Evolutionary conservation across 208 protist species (phyloP).

Genomic region (Trypanosoma brucei): DNA sequence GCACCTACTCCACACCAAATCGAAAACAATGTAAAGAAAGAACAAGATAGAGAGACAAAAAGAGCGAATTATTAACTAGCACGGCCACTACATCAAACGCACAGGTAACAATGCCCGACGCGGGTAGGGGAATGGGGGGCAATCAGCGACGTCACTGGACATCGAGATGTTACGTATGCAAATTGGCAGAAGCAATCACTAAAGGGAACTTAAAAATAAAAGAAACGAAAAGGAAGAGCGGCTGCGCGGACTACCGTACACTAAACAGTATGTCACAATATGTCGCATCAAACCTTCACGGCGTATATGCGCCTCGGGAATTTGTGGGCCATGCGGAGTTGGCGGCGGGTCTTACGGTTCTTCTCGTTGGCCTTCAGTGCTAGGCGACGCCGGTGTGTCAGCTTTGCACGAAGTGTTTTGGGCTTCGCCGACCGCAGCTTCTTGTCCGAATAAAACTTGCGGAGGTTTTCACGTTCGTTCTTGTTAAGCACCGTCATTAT

Average conservation of each 20-base stretch:
- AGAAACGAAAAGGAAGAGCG: conserved; percentile 6
- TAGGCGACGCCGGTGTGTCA: conserved; percentile 83
- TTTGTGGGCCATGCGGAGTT: conserved; percentile 67
- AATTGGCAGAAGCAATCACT: too few species aligned
- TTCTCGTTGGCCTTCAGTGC: conserved; percentile 86
- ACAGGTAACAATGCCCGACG: not conserved
- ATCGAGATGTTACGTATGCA: too few species aligned
- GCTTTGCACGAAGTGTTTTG: conserved; percentile 79
- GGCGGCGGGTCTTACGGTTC: conserved; percentile 84
- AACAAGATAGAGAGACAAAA: conserved; percentile 1
- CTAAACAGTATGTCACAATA: not conserved
- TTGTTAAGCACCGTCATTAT: conserved; percentile 97
- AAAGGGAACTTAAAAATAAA: not conserved
- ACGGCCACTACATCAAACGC: not conserved
- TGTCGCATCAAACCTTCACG: conserved; percentile 71
- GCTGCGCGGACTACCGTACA: not conserved
- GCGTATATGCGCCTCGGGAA: conserved; percentile 88
- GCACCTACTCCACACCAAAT: not conserved
- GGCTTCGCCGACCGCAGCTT: conserved; percentile 79
- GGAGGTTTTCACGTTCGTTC: conserved; percentile 90
- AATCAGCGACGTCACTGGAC: too few species aligned
- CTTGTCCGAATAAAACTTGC: conserved; percentile 92
- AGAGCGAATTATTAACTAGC: not conserved
- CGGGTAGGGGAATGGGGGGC: too few species aligned
- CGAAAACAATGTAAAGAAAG: not conserved